Evolutionary conservation across 1,139 yeast genomes (phyloP).

Genomic region (Entelexis sorbosivorans): DNA sequence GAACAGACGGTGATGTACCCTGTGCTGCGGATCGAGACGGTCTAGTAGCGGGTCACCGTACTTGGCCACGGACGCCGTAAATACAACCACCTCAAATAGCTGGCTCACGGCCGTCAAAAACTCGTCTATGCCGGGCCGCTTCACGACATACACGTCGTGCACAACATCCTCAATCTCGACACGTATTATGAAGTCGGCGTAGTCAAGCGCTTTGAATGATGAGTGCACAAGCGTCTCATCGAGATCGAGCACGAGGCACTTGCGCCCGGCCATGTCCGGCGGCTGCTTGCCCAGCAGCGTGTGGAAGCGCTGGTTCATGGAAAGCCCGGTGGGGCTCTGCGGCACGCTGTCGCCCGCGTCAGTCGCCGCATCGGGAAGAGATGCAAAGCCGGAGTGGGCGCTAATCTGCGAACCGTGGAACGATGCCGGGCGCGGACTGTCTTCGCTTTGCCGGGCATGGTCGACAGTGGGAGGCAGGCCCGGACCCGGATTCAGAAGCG

Average conservation of each 20-base stretch:
- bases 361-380: not conserved
- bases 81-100: conserved; percentile 86
- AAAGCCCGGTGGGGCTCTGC: not conserved
- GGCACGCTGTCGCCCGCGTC: not conserved
- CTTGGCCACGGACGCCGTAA: conserved; percentile 89
- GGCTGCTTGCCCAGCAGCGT: conserved; percentile 47
- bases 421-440: not conserved
- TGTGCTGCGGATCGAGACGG: conserved; percentile 59
- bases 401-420: not conserved
- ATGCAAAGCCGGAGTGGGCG: not conserved
- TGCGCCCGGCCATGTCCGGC: conserved; percentile 42
- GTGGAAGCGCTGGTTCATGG: not conserved
- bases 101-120: conserved; percentile 75
- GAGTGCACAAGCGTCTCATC: conserved; percentile 97
- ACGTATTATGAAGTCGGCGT: conserved; percentile 92
- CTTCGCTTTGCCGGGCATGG: not conserved
- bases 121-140: conserved; percentile 96
- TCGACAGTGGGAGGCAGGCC: not conserved
- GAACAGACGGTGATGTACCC: conserved; percentile 83
- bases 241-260: conserved; percentile 80
- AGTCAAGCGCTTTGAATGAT: conserved; percentile 78
- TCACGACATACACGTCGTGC: conserved; percentile 90
- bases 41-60: conserved; percentile 94
- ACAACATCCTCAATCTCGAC: conserved; percentile 80
- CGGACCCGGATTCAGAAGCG: not conserved